Percentiles rank a stretch among this genome's conserved stretches.
phyloP scores from a whole-genome alignment of 208 protist species.

The Wallacemonas sp. region DNA sequence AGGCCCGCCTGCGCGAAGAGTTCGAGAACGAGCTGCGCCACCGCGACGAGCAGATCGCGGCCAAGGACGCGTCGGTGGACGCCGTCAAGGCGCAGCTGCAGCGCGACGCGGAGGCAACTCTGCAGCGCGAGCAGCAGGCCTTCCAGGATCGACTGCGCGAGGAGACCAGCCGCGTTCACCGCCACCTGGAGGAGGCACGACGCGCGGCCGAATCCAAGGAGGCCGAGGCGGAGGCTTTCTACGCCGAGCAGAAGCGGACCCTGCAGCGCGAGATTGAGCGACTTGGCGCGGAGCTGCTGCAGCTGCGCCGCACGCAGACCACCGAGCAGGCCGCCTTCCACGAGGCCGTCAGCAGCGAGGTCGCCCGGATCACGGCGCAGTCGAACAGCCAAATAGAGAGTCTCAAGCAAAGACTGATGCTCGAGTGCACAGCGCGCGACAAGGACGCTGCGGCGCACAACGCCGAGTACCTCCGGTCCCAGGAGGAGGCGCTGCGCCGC shows the following conservation, averaged over 20 bases:
- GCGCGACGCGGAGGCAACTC: slow-evolving; percentile 58
- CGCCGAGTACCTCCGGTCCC: slow-evolving; percentile 42
- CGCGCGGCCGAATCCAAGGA: slow-evolving; percentile 39
- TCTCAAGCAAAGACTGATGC: slow-evolving; percentile 72
- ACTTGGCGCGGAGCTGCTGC: slow-evolving; percentile 65
- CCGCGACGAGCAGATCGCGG: slow-evolving; percentile 74
- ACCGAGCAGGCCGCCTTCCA: slow-evolving; percentile 72
- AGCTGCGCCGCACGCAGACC: slow-evolving; percentile 46
- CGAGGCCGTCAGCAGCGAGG: slow-evolving; percentile 71
- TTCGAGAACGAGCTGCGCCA: slow-evolving; percentile 87
- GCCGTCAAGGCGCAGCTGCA: slow-evolving; percentile 59
- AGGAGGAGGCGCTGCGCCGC: slow-evolving; percentile 62
- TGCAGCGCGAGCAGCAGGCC: slow-evolving; percentile 60
- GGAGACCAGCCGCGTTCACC: slow-evolving; percentile 59
- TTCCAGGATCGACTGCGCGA: slow-evolving; percentile 54
- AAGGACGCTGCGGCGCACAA: slow-evolving; percentile 50
- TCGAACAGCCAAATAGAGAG: slow-evolving; percentile 53
- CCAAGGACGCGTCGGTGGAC: slow-evolving; percentile 76
- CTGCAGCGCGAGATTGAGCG: slow-evolving; percentile 70
- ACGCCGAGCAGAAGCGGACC: slow-evolving; percentile 57
- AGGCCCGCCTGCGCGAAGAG: slow-evolving; percentile 85
- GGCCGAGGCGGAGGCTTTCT: slow-evolving; percentile 71
- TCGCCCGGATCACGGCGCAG: slow-evolving; percentile 58
- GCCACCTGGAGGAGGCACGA: slow-evolving; percentile 67
- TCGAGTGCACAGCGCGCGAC: slow-evolving; percentile 64